Conservation (phyloP, 345 rosid species). For the Acer yangbiense region DNA sequence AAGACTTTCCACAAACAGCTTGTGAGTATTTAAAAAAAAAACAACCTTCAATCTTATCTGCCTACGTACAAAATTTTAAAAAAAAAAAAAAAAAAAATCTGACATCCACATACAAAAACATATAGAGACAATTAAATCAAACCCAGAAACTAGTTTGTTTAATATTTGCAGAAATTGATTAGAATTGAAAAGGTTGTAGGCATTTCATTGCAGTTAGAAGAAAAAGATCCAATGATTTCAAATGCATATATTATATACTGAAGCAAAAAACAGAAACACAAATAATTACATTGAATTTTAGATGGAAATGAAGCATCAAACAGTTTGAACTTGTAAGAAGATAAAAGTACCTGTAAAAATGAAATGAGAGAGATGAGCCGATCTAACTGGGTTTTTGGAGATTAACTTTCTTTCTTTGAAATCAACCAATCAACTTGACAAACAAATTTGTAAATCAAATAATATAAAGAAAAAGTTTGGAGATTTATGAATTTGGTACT, state of each 20-base stretch:
- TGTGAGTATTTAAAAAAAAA: not conserved
- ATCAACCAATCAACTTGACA: too few species aligned
- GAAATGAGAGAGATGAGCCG: not conserved
- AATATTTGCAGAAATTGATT: not conserved
- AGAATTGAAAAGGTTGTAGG: not conserved
- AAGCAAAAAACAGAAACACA: not conserved
- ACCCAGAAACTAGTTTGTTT: constrained; percentile 13
- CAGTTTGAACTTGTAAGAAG: not conserved
- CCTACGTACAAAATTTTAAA: not conserved
- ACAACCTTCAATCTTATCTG: too few species aligned
- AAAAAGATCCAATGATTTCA: not conserved
- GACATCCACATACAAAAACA: not conserved
- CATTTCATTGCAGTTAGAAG: not conserved
- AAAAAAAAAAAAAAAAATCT: too few species aligned
- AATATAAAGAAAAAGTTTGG: too few species aligned
- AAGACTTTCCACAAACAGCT: constrained; percentile 15
- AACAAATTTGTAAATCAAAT: not conserved
- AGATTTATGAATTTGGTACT: too few species aligned
- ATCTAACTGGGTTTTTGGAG: not conserved
- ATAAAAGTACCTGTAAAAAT: not conserved
- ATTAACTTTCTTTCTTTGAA: not conserved
- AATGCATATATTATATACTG: not conserved
- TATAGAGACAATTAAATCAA: not conserved
- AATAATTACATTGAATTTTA: not conserved
- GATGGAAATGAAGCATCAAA: not conserved